Base-by-base conservation (phyloP, 345 rosid species). In the Abelmoschus esculentus region DNA sequence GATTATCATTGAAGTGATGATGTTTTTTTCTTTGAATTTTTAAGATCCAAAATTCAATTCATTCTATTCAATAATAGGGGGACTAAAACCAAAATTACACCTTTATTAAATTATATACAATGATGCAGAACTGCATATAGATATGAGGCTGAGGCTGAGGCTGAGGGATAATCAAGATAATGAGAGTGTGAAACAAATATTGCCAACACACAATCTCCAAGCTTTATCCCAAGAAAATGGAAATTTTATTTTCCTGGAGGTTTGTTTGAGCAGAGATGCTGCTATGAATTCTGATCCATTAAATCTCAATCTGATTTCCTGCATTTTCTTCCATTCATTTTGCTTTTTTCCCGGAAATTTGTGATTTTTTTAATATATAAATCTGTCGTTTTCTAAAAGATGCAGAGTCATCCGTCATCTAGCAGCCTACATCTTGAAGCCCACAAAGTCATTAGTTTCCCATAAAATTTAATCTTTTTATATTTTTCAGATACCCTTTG, bases 321-420 rank as follows among this genome's bases (percentile, higher is more conserved):
- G 81, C 80, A 74, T 22, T 83, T 79, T 14, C 87, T 77, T 85
- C 90, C 93, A 80, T 82, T 79, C 93, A 79, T 72, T 79, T 82
- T 67, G 34, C n/a, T 66, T 38, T 38, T 38, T 38, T 2, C 7
- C 6, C 8, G 56, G 31, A 59, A 59, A 66, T 73, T 66, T 59
- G 42, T 73, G 64, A 32, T 46, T 3, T 67, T 53, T 49, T 70
- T 54, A 49, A 49, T 49, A 59, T 44, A 67, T 59, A 56, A 66
- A 29, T 15, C 28, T 53, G 89, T 87, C 87, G 6, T 74, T 81
- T 77, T 83, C 89, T 74, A 28, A n/a, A 56, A 29, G 80, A 70
- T 83, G 82, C 50, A 44, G 73, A 59, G 84, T 72, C 82, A 78
- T 31, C 47, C 78, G 64, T 80, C 80, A 70, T 55, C 67, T 18